phyloP scores from a whole-genome alignment of 345 rosid species.

The Murraya koenigii region DNA sequence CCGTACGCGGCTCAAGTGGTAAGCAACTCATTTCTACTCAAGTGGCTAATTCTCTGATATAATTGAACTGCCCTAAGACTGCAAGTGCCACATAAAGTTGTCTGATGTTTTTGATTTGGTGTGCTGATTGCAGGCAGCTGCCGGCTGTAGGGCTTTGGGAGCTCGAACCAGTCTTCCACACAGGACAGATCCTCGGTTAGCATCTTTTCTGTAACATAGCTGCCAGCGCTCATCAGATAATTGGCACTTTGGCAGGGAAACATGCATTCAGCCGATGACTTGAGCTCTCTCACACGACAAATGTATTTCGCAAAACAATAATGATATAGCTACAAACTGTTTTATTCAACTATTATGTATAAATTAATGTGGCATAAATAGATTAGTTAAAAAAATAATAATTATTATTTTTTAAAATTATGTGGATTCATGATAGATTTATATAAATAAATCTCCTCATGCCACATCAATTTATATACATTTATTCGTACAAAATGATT shows the following conservation, averaged over 20 bases:
- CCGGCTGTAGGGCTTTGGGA: slow-evolving; percentile 72
- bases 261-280: background rate
- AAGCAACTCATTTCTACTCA: slow-evolving; percentile 12
- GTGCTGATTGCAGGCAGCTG: slow-evolving; percentile 65
- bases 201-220: slow-evolving; percentile 25
- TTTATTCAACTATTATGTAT: no score
- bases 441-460: no score
- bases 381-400: no score
- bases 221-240: background rate
- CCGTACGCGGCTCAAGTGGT: slow-evolving; percentile 92
- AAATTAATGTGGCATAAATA: no score
- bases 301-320: background rate
- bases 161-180: slow-evolving; percentile 77
- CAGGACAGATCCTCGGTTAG: slow-evolving; percentile 51
- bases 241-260: background rate
- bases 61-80: background rate
- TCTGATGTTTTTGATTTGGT: background rate
- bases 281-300: background rate
- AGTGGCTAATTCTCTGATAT: background rate
- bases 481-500: no score
- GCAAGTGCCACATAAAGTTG: background rate
- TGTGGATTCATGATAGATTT: no score
- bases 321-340: no score
- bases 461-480: no score
- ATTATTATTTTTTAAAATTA: no score